Percentiles rank a stretch among this genome's conserved stretches.
phyloP scores from a whole-genome alignment of 1,139 yeast species.

The Dujonia santamariae region DNA sequence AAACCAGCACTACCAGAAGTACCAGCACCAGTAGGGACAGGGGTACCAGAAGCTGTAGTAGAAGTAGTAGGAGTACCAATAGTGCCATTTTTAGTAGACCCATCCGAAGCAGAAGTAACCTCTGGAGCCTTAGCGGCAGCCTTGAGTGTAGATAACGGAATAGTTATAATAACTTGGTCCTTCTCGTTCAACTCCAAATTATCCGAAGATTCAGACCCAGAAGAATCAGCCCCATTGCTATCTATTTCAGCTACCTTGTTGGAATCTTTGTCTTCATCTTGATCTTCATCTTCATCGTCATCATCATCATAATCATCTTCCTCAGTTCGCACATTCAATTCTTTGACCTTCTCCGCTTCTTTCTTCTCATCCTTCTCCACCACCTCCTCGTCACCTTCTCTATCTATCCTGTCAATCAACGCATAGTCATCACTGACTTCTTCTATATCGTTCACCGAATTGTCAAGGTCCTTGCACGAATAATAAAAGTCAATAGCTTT shows the following conservation, averaged over 20 bases:
- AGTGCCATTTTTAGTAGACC: background rate
- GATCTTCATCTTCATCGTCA: slow-evolving; percentile 35
- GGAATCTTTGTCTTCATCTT: slow-evolving; percentile 18
- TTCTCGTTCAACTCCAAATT: slow-evolving; percentile 27
- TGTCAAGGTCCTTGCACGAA: slow-evolving; percentile 25
- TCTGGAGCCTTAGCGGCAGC: slow-evolving; percentile 1
- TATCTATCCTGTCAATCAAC: slow-evolving; percentile 32
- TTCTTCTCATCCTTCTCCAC: slow-evolving; percentile 19
- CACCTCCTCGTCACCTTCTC: slow-evolving; percentile 18
- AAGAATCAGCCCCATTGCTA: slow-evolving; percentile 9
- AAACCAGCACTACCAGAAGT: slow-evolving; percentile 2
- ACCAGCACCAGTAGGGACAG: slow-evolving; percentile 2
- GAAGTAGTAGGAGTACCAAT: slow-evolving; percentile 1
- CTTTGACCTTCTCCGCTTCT: slow-evolving; percentile 20
- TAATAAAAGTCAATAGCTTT: slow-evolving; percentile 62
- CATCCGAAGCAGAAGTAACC: background rate
- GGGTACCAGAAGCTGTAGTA: background rate
- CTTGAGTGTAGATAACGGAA: slow-evolving; percentile 26
- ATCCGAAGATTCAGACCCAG: slow-evolving; percentile 7
- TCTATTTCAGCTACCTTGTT: slow-evolving; percentile 13
- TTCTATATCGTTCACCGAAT: slow-evolving; percentile 23
- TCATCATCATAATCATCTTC: slow-evolving; percentile 43
- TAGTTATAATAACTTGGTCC: slow-evolving; percentile 27
- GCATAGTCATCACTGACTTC: slow-evolving; percentile 39
- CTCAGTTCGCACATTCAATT: slow-evolving; percentile 24